phyloP scores from a whole-genome alignment of 225 moss, liverwort and hornwort species.

The Pseudoscleropodium purum region DNA sequence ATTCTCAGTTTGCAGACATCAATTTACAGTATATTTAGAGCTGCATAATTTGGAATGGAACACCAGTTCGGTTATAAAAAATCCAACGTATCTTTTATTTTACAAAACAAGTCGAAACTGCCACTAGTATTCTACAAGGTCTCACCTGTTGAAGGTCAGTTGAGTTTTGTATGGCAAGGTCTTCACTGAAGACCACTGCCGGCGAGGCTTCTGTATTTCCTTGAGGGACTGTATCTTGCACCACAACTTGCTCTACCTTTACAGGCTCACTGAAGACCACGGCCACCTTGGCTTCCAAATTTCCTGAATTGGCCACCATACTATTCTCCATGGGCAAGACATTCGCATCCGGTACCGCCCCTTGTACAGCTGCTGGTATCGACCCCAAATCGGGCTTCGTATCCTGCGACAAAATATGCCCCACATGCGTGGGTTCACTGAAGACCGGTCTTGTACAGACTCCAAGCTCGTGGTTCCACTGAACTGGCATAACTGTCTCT shows the following conservation, averaged over 20 bases:
- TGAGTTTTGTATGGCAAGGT: not conserved
- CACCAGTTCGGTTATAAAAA: not conserved
- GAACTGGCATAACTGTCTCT: constrained; percentile 6
- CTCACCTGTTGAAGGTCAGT: not conserved
- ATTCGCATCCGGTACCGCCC: not conserved
- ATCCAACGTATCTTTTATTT: not conserved
- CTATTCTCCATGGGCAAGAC: not conserved
- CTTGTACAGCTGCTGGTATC: not conserved
- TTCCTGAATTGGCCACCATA: not conserved
- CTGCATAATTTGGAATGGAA: not conserved
- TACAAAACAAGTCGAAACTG: not conserved
- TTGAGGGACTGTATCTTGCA: not conserved
- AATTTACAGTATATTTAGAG: not conserved
- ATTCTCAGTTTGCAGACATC: not conserved
- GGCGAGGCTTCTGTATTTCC: not conserved
- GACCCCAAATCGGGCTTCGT: not conserved
- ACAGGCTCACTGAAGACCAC: not conserved
- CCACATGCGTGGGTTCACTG: constrained; percentile 8
- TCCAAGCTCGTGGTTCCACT: constrained; percentile 22
- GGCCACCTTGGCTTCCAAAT: not conserved
- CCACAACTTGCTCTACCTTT: not conserved
- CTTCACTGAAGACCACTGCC: not conserved
- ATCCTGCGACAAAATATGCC: not conserved
- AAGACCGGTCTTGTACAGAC: constrained; percentile 1
- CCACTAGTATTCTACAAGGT: not conserved